These are phyloP conservation scores for Rauvolfia tetraphylla DNA, from an alignment of 257 asterid genomes.

Conservation along the genomic window DNA sequence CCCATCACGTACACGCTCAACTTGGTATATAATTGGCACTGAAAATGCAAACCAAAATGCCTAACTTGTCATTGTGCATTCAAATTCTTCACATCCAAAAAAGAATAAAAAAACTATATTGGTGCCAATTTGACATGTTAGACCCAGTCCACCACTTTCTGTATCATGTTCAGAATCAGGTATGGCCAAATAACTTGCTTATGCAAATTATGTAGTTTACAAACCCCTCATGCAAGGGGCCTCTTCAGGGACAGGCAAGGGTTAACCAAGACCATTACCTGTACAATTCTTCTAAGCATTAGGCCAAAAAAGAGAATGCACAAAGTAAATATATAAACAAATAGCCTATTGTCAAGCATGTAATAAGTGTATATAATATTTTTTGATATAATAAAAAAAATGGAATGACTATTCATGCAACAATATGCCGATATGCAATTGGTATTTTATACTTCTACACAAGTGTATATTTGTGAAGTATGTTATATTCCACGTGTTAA, in stretches of 20 bases:
- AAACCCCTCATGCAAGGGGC: background rate
- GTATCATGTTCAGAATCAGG: background rate
- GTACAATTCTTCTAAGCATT: background rate
- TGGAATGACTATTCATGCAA: background rate
- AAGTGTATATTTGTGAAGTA: background rate
- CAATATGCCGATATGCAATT: background rate
- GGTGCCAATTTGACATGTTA: background rate
- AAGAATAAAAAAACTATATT: background rate
- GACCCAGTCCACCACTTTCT: background rate
- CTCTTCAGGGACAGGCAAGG: background rate
- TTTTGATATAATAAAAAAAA: too few relatives aligned
- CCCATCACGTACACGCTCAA: slow-evolving; percentile 93
- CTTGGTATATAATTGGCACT: slow-evolving; percentile 95
- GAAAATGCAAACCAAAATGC: background rate
- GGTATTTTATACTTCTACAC: background rate
- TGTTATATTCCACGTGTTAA: background rate
- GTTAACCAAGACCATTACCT: background rate
- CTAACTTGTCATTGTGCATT: background rate
- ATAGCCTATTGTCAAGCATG: background rate
- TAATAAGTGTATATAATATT: background rate
- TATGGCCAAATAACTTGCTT: background rate
- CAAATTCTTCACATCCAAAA: background rate
- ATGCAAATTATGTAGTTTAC: background rate
- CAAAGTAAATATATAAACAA: background rate
- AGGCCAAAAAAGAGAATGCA: background rate